Base-by-base conservation (phyloP, 805 yeast genomes). In the Priceomyces castillae region DNA sequence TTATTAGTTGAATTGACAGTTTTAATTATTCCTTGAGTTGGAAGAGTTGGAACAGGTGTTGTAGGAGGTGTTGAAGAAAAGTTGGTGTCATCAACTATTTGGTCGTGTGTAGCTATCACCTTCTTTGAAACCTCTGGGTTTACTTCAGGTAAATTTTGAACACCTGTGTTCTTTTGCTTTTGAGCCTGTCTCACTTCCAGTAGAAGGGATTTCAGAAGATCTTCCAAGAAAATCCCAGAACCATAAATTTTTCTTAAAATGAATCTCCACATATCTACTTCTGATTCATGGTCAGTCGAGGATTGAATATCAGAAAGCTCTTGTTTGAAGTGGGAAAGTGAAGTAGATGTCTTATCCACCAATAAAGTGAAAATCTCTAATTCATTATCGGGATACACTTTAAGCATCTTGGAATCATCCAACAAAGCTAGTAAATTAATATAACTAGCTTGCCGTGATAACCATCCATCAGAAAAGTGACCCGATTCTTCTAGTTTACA, bases 211-310 rank as follows among this genome's bases (percentile, higher is more conserved):
- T 33, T 33, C 7, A 55, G 47, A 22, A 57, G 49, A 26, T 61
- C 65, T 9, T 52, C 57, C 20, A 56, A 43, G 7, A 56, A 42
- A 7, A 66, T 46, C 2, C 65, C 62, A 36, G 63, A 47, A 2
- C 70, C 69, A 46, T 65, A 66, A 0, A 61, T 31, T 38, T 63
- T 65, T 28, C 72, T 48, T 17, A 64, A 44, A 1, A 53, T 28
- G 40, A 58, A 65, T 39, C 44, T 48, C 22, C 59, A 49, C 23
- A 40, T 39, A 48, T 62, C 69, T 14, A 63, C 25, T 39, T 53
- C 28, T n/a, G n/a, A 9, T 2, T 37, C 37, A 11, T 6, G 57
- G 10, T 40, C 22, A 11, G 25, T 17, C 14, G 15, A 20, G 12
- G 14, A 12, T 6, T 19, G 26, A 10, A 22, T 39, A 3, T 33